These are phyloP conservation scores for Anaeromyces robustus DNA, from an alignment of 192 early-diverging fungal genomes.

Conservation along the genomic window DNA sequence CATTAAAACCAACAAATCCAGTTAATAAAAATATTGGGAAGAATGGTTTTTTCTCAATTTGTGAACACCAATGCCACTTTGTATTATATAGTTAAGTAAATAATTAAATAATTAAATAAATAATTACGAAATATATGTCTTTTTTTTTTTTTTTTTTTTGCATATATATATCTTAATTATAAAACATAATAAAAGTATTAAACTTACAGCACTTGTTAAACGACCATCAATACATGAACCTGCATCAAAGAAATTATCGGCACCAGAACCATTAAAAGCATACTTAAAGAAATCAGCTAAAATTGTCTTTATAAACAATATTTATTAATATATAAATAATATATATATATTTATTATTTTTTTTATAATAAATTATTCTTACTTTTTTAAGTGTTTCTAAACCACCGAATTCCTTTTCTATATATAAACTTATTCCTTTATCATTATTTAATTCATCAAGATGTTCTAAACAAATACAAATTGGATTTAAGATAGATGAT, in stretches of 20 bases:
- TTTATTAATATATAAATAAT: background rate
- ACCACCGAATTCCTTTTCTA: slow-evolving; percentile 53
- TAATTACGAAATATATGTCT: too few relatives aligned
- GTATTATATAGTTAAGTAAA: too few relatives aligned
- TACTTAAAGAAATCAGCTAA: slow-evolving; percentile 86
- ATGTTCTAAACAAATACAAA: slow-evolving; percentile 56
- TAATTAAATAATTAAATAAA: too few relatives aligned
- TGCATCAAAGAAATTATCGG: slow-evolving; percentile 59
- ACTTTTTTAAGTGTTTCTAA: slow-evolving; percentile 23
- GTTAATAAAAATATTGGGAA: slow-evolving; percentile 81
- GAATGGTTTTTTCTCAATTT: slow-evolving; percentile 82
- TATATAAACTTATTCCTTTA: slow-evolving; percentile 41
- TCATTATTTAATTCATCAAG: slow-evolving; percentile 47
- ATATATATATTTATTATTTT: background rate
- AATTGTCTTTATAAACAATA: slow-evolving; percentile 39
- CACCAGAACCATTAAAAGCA: slow-evolving; percentile 94
- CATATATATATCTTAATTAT: background rate
- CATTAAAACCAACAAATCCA: slow-evolving; percentile 39
- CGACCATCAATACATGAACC: slow-evolving; percentile 92
- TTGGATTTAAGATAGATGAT: slow-evolving; percentile 82
- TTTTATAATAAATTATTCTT: background rate
- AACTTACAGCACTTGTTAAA: background rate
- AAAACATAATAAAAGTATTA: background rate
- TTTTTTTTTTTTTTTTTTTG: background rate
- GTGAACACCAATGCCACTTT: slow-evolving; percentile 37